Evolutionary conservation across 1,139 yeast genomes (phyloP).

Genomic region (Ogataea hybrid): DNA sequence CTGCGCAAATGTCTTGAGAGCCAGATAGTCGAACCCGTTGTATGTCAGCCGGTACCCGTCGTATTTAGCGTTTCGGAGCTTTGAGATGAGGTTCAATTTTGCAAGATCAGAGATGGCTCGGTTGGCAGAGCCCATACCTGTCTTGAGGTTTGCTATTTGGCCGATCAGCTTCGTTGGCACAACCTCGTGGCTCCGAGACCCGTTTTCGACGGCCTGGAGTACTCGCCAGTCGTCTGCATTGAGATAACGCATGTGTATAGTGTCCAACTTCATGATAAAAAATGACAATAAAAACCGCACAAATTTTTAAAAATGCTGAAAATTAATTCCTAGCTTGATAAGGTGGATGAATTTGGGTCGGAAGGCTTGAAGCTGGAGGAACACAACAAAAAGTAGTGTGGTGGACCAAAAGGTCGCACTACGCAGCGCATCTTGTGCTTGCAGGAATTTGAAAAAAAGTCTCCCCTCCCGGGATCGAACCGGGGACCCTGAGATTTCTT

Average conservation of each 20-base stretch:
- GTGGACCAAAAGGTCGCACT: too few relatives aligned
- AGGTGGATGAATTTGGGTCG: too few relatives aligned
- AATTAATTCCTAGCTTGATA: not conserved
- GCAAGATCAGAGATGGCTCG: constrained; percentile 84
- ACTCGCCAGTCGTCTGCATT: constrained; percentile 89
- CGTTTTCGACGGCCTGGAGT: constrained; percentile 84
- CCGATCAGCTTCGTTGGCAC: constrained; percentile 88
- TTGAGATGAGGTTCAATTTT: constrained; percentile 72
- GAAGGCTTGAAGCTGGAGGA: too few relatives aligned
- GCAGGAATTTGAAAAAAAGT: constrained; percentile 6
- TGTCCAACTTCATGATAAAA: constrained; percentile 78
- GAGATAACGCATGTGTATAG: constrained; percentile 89
- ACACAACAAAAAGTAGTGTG: too few relatives aligned
- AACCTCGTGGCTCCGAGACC: constrained; percentile 89
- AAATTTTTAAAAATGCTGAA: constrained; percentile 1
- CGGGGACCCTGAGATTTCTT: constrained; percentile 26
- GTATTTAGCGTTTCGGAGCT: constrained; percentile 80
- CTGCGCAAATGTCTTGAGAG: constrained; percentile 77
- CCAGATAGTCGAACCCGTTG: constrained; percentile 88
- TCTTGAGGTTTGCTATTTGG: constrained; percentile 73
- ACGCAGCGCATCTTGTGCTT: too few relatives aligned
- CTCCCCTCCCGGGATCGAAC: constrained; percentile 28
- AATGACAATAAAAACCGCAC: not conserved
- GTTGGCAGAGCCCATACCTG: constrained; percentile 68
- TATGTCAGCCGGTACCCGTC: constrained; percentile 92